Evolutionary conservation across 2,329 filamentous ascomycete species (phyloP).

Genomic region (Venturia nashicola): DNA sequence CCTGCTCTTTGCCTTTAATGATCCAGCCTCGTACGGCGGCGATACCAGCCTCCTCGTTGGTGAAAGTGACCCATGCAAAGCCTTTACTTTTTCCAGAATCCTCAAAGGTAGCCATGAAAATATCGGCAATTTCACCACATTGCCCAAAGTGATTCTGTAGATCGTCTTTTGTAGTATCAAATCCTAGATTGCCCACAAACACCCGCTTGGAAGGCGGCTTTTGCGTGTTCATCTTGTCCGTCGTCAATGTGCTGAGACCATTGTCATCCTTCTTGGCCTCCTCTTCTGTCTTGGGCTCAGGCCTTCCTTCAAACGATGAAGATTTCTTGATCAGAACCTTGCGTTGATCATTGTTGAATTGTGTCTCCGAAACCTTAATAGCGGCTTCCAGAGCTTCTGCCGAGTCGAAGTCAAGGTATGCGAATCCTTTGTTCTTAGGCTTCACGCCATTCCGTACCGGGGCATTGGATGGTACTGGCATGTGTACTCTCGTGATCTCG

Average conservation of each 20-base stretch:
- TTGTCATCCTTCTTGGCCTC: constrained; percentile 1
- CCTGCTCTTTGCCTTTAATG: constrained; percentile 52
- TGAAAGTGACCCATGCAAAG: constrained; percentile 90
- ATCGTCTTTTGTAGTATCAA: constrained; percentile 56
- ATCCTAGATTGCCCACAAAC: constrained; percentile 57
- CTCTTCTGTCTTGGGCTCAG: constrained; percentile 32
- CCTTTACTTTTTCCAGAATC: constrained; percentile 97
- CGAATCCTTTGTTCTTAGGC: constrained; percentile 79
- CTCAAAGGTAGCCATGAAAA: constrained; percentile 89
- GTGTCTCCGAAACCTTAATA: constrained; percentile 73
- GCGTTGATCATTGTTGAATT: constrained; percentile 50
- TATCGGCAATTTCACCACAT: constrained; percentile 71
- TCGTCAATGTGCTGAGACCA: constrained; percentile 14
- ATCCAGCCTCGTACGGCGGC: constrained; percentile 72
- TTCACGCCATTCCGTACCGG: constrained; percentile 31
- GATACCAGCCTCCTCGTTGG: constrained; percentile 61
- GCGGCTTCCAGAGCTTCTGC: constrained; percentile 60
- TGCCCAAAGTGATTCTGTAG: constrained; percentile 69
- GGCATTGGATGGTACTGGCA: constrained; percentile 48
- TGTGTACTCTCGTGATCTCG: constrained; percentile 72
- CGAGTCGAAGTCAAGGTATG: constrained; percentile 82
- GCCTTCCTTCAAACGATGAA: constrained; percentile 81
- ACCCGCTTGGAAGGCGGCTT: constrained; percentile 66
- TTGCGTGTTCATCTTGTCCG: constrained; percentile 20
- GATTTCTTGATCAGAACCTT: constrained; percentile 87